These are phyloP conservation scores for Coccinonectria pachysandricola DNA, from an alignment of 2,329 filamentous ascomycete genomes.

Conservation along the genomic window DNA sequence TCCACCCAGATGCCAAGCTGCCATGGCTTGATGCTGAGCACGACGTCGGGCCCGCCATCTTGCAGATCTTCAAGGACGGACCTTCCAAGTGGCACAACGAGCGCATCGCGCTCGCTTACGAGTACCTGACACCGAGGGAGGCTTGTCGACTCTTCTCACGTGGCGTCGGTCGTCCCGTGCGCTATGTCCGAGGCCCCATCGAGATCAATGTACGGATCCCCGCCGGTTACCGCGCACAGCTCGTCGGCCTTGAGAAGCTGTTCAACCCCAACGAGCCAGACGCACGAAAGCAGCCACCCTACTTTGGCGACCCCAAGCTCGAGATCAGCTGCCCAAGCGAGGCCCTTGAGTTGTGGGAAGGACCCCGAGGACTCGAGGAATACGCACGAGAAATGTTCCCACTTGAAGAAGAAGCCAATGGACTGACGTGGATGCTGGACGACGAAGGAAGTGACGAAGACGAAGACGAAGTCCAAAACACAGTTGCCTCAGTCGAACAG, in stretches of 20 bases:
- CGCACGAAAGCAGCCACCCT: slow-evolving; percentile 47
- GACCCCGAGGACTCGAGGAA: slow-evolving; percentile 80
- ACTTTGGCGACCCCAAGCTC: slow-evolving; percentile 48
- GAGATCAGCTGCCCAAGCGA: slow-evolving; percentile 60
- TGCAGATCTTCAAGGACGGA: slow-evolving; percentile 94
- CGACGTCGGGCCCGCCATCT: slow-evolving; percentile 81
- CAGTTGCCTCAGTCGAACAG: slow-evolving; percentile 28
- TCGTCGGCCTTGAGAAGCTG: slow-evolving; percentile 57
- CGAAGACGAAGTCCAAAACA: slow-evolving; percentile 25
- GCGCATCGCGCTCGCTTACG: slow-evolving; percentile 80
- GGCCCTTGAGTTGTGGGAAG: slow-evolving; percentile 81
- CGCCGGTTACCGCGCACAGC: slow-evolving; percentile 76
- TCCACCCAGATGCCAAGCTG: slow-evolving; percentile 77
- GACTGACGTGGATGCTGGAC: slow-evolving; percentile 79
- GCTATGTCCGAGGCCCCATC: slow-evolving; percentile 69
- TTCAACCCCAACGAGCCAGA: slow-evolving; percentile 42
- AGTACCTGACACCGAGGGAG: slow-evolving; percentile 74
- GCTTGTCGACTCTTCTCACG: slow-evolving; percentile 71
- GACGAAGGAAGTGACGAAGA: slow-evolving; percentile 34
- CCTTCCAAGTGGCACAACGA: slow-evolving; percentile 69
- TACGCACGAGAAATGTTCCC: slow-evolving; percentile 92
- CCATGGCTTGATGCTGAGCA: slow-evolving; percentile 97
- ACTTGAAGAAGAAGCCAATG: slow-evolving; percentile 89
- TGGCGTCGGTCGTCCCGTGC: slow-evolving; percentile 67
- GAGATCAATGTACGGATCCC: slow-evolving; percentile 80